Evolutionary conservation across 140 eudicot genomes (phyloP).

Genomic region (Erigeron philadelphicus): DNA sequence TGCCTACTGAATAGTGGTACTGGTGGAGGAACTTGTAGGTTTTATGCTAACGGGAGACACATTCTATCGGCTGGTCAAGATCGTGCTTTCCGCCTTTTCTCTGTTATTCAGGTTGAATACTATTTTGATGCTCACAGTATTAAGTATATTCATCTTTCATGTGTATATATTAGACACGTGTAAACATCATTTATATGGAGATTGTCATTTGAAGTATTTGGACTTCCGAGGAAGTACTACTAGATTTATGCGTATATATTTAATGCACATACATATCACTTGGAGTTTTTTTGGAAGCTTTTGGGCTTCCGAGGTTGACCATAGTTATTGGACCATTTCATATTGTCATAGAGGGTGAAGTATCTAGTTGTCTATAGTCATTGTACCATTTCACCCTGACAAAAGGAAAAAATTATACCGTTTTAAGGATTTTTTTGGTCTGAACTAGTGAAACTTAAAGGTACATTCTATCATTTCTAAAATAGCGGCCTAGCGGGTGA

Average conservation of each 20-base stretch:
- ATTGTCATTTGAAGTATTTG: neutral
- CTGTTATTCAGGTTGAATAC: slow-evolving; percentile 63
- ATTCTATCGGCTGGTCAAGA: slow-evolving; percentile 97
- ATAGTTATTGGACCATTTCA: slow-evolving; percentile 5
- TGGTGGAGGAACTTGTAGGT: slow-evolving; percentile 35
- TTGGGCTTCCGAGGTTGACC: too few species aligned
- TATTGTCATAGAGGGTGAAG: neutral
- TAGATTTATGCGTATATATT: neutral
- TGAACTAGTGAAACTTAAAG: too few species aligned
- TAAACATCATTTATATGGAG: neutral
- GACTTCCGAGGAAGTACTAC: neutral
- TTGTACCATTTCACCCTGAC: neutral
- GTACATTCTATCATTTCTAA: too few species aligned
- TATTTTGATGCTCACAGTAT: neutral
- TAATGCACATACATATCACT: neutral
- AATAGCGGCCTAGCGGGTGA: too few species aligned
- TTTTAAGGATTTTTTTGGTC: too few species aligned
- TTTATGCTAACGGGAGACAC: slow-evolving; percentile 94
- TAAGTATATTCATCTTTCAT: neutral
- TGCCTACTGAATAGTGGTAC: slow-evolving; percentile 21
- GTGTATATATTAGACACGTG: neutral
- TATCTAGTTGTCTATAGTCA: neutral
- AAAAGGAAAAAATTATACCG: neutral
- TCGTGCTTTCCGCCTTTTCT: slow-evolving; percentile 95
- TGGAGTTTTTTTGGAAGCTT: neutral